Evolutionary conservation across 345 rosid genomes (phyloP).

Genomic region (Hibiscus trionum): DNA sequence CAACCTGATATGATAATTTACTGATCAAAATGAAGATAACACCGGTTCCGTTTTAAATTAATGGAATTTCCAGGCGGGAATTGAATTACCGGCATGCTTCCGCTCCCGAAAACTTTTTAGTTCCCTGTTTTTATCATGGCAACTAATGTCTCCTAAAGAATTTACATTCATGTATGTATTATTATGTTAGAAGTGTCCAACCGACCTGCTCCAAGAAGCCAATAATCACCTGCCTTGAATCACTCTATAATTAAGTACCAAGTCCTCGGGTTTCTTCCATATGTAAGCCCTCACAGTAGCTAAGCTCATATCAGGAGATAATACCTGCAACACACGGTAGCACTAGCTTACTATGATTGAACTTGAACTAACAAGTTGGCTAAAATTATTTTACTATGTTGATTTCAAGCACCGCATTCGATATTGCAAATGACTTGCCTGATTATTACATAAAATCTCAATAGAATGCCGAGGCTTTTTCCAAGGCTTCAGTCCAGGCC

Average conservation of each 20-base stretch:
- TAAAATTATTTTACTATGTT: background rate
- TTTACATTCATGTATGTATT: background rate
- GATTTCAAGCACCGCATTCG: background rate
- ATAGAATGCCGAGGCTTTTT: slow-evolving; percentile 71
- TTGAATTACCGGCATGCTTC: background rate
- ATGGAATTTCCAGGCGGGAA: background rate
- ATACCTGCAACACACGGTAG: slow-evolving; percentile 46
- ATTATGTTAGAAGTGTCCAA: background rate
- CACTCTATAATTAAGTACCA: slow-evolving; percentile 82
- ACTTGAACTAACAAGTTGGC: background rate
- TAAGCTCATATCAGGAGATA: slow-evolving; percentile 94
- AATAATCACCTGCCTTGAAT: slow-evolving; percentile 57
- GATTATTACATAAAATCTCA: slow-evolving; percentile 94
- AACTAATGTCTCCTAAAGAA: background rate
- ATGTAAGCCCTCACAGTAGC: slow-evolving; percentile 85
- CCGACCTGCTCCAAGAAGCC: slow-evolving; percentile 26
- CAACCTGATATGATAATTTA: slow-evolving; percentile 3
- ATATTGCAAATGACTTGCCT: slow-evolving; percentile 38
- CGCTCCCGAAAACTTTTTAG: background rate
- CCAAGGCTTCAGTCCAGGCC: slow-evolving; percentile 68
- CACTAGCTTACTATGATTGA: background rate
- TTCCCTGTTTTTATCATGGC: background rate
- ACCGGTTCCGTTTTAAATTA: background rate
- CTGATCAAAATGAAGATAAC: background rate
- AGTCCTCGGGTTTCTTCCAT: slow-evolving; percentile 97